Percentiles rank a stretch among this genome's conserved stretches.
Conservation (phyloP, 2,329 filamentous ascomycete genomes). For the Hypoxylon sp. region DNA sequence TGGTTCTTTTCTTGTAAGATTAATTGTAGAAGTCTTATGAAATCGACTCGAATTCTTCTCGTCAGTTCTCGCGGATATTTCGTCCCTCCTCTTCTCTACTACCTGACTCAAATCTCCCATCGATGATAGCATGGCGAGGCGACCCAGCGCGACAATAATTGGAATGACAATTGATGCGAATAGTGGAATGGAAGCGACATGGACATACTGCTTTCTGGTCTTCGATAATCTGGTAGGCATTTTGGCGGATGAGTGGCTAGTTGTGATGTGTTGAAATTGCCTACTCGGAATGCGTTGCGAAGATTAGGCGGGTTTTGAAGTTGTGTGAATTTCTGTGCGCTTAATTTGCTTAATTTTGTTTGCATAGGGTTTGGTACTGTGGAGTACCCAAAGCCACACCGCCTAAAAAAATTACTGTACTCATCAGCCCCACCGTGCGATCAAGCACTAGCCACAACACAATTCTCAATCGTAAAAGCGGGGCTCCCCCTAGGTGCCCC, state of each 20-base stretch:
- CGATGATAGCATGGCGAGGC: constrained; percentile 28
- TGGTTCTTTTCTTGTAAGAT: neutral
- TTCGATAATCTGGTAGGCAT: constrained; percentile 83
- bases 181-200: constrained; percentile 30
- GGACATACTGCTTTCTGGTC: constrained; percentile 83
- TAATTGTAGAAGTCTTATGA: neutral
- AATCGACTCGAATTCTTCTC: neutral
- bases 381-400: constrained; percentile 17
- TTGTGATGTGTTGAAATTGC: constrained; percentile 55
- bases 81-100: constrained; percentile 21
- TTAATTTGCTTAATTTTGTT: constrained; percentile 39
- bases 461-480: neutral
- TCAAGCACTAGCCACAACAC: neutral
- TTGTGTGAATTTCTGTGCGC: constrained; percentile 48
- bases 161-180: constrained; percentile 38
- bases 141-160: constrained; percentile 39
- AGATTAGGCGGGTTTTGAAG: constrained; percentile 42
- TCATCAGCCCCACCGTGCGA: constrained; percentile 18
- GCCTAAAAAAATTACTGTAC: neutral
- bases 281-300: constrained; percentile 45
- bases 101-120: constrained; percentile 12
- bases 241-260: constrained; percentile 61
- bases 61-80: neutral
- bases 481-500: constrained; percentile 2
- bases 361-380: constrained; percentile 44